Percentiles rank a stretch among this genome's conserved stretches.
These are phyloP conservation scores for Zoysia pacifica DNA, from an alignment of 176 grass and related monocot genomes.

Conservation along the genomic window DNA sequence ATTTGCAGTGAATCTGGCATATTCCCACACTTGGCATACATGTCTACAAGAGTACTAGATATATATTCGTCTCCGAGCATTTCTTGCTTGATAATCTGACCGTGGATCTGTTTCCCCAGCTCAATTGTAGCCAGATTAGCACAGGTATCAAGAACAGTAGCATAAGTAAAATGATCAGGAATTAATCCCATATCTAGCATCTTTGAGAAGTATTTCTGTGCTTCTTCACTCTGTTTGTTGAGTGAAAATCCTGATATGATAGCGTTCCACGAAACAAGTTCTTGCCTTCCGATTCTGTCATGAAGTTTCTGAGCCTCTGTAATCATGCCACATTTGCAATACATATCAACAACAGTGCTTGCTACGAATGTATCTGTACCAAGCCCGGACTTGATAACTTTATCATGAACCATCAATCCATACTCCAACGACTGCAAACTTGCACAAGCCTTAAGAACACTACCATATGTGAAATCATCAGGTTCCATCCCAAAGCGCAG, in stretches of 20 bases:
- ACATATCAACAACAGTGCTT: constrained; percentile 85
- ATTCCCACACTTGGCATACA: constrained; percentile 84
- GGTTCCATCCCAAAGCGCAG: constrained; percentile 64
- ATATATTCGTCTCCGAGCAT: constrained; percentile 77
- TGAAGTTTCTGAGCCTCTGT: constrained; percentile 79
- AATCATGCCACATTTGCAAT: constrained; percentile 81
- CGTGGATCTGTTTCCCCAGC: constrained; percentile 76
- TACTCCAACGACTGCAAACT: constrained; percentile 71
- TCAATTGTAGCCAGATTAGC: constrained; percentile 80
- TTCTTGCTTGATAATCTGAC: constrained; percentile 77
- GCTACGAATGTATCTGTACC: constrained; percentile 67
- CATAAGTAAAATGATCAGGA: constrained; percentile 78
- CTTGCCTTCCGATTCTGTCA: constrained; percentile 57
- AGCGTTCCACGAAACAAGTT: constrained; percentile 76
- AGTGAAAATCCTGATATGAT: constrained; percentile 86
- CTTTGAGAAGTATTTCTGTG: constrained; percentile 68
- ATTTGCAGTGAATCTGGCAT: constrained; percentile 61
- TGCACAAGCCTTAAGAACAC: constrained; percentile 84
- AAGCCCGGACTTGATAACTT: constrained; percentile 83
- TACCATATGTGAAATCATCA: constrained; percentile 87
- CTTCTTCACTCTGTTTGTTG: constrained; percentile 75
- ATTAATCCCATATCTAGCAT: constrained; percentile 65
- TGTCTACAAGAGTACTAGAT: constrained; percentile 76
- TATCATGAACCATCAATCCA: constrained; percentile 72
- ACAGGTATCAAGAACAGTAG: constrained; percentile 74